Percentiles rank a stretch among this genome's conserved stretches.
These are phyloP conservation scores for Bryoerythrophyllum caledonicum DNA, from an alignment of 225 moss, liverwort and hornwort species.

Conservation along the genomic window DNA sequence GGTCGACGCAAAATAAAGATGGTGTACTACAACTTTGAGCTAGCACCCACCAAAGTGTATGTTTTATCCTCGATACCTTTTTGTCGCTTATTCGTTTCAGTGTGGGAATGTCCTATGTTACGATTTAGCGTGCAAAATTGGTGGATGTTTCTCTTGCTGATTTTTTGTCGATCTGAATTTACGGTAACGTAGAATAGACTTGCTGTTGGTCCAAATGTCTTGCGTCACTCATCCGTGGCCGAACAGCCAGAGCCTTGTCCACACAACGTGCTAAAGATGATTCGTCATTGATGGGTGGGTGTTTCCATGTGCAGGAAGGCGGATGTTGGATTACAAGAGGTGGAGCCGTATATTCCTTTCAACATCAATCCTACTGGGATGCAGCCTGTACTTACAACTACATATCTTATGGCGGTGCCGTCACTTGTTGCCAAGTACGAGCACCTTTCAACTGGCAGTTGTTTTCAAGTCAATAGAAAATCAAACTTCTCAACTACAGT, in stretches of 20 bases:
- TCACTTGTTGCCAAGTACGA: constrained; percentile 82
- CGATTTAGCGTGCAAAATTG: background rate
- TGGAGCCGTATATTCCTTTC: constrained; percentile 97
- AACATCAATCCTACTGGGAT: constrained; percentile 99
- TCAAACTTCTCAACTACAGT: background rate
- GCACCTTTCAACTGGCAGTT: constrained; percentile 13
- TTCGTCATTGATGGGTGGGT: constrained; percentile 18
- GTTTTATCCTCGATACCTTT: background rate
- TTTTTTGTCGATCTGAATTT: background rate
- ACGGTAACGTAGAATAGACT: background rate
- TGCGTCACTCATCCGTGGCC: background rate
- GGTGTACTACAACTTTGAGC: constrained; percentile 97
- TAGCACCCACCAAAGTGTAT: constrained; percentile 83
- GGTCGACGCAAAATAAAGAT: constrained; percentile 95
- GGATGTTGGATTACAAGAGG: constrained; percentile 77
- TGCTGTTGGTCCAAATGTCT: background rate
- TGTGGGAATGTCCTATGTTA: background rate
- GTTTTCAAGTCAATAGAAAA: background rate
- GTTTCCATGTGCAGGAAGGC: constrained; percentile 53
- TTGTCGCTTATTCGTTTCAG: background rate
- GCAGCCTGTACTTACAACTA: constrained; percentile 99
- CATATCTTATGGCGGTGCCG: constrained; percentile 95
- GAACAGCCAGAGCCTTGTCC: background rate
- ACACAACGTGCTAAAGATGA: background rate
- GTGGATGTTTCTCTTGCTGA: constrained; percentile 9